phyloP scores from a whole-genome alignment of 768 basidiomycete genomes.

The Suillus paluster region DNA sequence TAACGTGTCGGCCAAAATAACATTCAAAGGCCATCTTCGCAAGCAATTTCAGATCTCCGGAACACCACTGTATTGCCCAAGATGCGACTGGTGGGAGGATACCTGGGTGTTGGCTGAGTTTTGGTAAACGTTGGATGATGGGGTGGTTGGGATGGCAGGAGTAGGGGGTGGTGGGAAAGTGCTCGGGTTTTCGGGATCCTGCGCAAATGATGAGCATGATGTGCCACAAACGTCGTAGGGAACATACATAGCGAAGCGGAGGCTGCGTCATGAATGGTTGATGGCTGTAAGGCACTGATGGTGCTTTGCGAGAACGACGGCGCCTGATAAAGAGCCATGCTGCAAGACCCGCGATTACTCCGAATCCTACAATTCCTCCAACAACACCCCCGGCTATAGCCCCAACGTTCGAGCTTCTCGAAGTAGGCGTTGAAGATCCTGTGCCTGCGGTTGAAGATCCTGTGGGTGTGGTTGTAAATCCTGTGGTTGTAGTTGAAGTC shows the following conservation, averaged over 20 bases:
- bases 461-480: too few species aligned
- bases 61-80: slow-evolving; percentile 22
- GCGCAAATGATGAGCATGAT: not conserved
- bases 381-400: slow-evolving; percentile 57
- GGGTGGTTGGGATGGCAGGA: slow-evolving; percentile 10
- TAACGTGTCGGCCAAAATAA: not conserved
- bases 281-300: slow-evolving; percentile 15
- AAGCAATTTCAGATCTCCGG: slow-evolving; percentile 27
- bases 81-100: slow-evolving; percentile 11
- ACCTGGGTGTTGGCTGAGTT: slow-evolving; percentile 10
- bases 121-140: slow-evolving; percentile 10
- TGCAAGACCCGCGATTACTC: slow-evolving; percentile 41
- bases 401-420: slow-evolving; percentile 42
- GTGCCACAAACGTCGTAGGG: not conserved
- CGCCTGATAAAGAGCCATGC: slow-evolving; percentile 44
- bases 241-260: slow-evolving; percentile 32
- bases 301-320: slow-evolving; percentile 26
- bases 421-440: slow-evolving; percentile 7
- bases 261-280: slow-evolving; percentile 21
- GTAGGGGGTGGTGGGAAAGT: slow-evolving; percentile 36
- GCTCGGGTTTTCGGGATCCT: slow-evolving; percentile 42
- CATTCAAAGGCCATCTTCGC: not conserved
- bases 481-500: slow-evolving; percentile 4
- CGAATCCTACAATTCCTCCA: slow-evolving; percentile 42
- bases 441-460: slow-evolving; percentile 7